phyloP scores from a whole-genome alignment of 495 filamentous ascomycete genomes.

The Penicillium tannophilum region DNA sequence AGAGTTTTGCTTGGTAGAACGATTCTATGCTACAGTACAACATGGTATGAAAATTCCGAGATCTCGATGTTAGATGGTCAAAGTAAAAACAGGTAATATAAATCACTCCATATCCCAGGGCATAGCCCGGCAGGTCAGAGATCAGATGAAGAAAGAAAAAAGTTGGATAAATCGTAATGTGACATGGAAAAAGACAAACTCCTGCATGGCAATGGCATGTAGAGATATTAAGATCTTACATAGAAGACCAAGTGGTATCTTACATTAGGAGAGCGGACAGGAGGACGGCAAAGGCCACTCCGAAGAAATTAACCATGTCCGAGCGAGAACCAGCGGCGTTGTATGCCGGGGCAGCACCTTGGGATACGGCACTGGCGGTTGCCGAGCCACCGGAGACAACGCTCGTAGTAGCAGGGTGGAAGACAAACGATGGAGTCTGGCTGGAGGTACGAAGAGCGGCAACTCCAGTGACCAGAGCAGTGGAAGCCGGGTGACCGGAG shows the following conservation, averaged over 20 bases:
- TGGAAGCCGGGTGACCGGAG: constrained; percentile 3
- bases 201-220: background rate
- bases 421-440: constrained; percentile 23
- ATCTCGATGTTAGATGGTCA: background rate
- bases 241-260: background rate
- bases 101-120: background rate
- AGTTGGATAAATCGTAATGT: constrained; percentile 7
- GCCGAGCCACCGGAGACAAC: constrained; percentile 4
- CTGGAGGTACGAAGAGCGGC: constrained; percentile 10
- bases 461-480: constrained; percentile 3
- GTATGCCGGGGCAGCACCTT: constrained; percentile 11
- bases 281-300: constrained; percentile 8
- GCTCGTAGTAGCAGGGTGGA: constrained; percentile 21
- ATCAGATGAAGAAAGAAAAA: background rate
- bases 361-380: constrained; percentile 25
- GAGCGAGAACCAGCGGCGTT: constrained; percentile 9
- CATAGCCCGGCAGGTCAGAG: background rate
- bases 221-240: background rate
- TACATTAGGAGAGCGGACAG: constrained; percentile 20
- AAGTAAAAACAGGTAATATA: background rate
- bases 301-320: constrained; percentile 9
- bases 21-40: background rate
- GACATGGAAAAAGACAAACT: background rate
- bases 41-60: background rate
- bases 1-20: background rate